Evolutionary conservation across 106 monocot species (phyloP), one percentile per base, ranked within the genome.

Genomic region (Dioscorea dumetorum): DNA sequence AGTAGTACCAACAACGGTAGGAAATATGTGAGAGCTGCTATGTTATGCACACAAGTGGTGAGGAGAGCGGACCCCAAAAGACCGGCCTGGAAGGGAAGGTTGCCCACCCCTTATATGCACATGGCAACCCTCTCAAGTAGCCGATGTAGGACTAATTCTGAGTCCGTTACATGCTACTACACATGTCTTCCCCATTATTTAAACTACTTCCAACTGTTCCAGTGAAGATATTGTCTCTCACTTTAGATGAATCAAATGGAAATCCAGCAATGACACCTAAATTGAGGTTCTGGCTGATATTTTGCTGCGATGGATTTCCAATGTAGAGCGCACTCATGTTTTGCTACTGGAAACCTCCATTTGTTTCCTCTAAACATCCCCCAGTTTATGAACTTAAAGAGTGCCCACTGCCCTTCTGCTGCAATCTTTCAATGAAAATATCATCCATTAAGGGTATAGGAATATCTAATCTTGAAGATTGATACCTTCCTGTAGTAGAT

Each of bases 401-500:
- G 33, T 24, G 21, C 7, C 13, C 9, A 17, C 16, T 76, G n/a
- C 54, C 23, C 15, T 22, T 50, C 18, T 58, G 61, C 19, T 28
- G 58, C 72, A 71, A 66, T 52, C 52, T 73, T 50, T 66, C 50
- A 59, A 76, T 53, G 28, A 72, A 23, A 48, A 78, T 71, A 9
- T 74, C 68, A 59, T 17, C 67, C 22, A 35, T 21, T 34, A 74
- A 64, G 3, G 87, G 90, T 62, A 91, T 79, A 51, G 90, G 90
- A 66, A 91, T 87, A 70, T 91, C 90, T 67, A 91, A 20, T 61
- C 69, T 74, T 61, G 76, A 73, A 60, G 79, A 72, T 24, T 65
- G 87, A 76, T 74, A 87, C 20, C 57, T 56, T 49, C 78, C 78
- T 24, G 33, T 57, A 77, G 64, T n/a, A 70, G 83, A 79, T 67